Evolutionary conservation across 1,284 basidiomycete genomes (phyloP), one percentile per base, ranked within the genome.

Genomic region (Gymnopus androsaceus): DNA sequence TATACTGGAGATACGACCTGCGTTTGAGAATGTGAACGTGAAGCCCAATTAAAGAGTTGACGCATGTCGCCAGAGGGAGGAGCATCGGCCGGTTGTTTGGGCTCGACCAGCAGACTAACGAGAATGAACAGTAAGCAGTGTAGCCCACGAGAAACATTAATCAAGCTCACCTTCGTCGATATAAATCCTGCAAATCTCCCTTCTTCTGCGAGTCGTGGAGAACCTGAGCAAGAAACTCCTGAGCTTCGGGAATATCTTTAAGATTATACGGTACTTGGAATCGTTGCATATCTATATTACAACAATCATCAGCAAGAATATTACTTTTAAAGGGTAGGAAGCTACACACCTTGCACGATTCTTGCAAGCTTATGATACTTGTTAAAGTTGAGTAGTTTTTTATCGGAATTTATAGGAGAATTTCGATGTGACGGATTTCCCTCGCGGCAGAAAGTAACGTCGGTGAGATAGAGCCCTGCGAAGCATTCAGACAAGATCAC

Each of bases 371-470:
- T 95, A 68, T 91, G 87, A 64, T 90, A 97, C 75, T 93, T 96
- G 75, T 95, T 96, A 70, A 97, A 95, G 73, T 99, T 99, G 69
- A 98, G 81, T 47, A 99, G 74, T 67, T 88, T 90, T 70, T 93
- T 88, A 49, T 84, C 82, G 2, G 88, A 78, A 54, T 87, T 86
- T 57, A 83, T 70, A 1, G 90, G 91, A 11, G 93, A 91, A n/a
- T 87, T 81, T 60, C 96, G 82, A 64, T 87, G 81, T 7, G 90
- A 88, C 7, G 94, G 88, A 70, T 98, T 98, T 36, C 96, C 96
- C 67, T 97, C 96, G 51, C 91, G 85, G 64, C 94, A 95, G 73
- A 98, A 99, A 1, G 95, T 98, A 59, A 98, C 82, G 71, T 96
- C 94, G 3, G 94, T 95, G 59, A 95, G 75, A 70, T 94, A 94